A percentile compares a stretch with the other conserved stretches of the same genome.
Conservation (phyloP, 305 asterid species). For the Petunia hybrid region DNA sequence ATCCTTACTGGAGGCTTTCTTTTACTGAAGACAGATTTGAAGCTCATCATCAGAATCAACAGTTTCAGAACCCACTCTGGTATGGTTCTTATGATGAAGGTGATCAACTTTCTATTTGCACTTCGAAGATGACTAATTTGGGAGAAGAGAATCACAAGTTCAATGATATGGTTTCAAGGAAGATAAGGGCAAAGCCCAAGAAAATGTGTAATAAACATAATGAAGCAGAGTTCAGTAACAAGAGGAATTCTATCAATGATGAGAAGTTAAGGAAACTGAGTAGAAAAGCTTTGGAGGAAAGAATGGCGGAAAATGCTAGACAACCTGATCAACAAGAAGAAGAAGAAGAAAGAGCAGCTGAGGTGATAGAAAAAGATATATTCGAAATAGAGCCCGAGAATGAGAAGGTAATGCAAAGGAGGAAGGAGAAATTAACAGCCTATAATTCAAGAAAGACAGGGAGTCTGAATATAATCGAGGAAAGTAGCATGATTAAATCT, state of each 20-base stretch:
- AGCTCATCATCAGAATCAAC: conserved; percentile 26
- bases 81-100: conserved; percentile 45
- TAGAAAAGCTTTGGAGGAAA: conserved; percentile 37
- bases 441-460: conserved; percentile 34
- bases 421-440: conserved; percentile 34
- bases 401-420: conserved; percentile 28
- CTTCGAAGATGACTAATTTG: conserved; percentile 29
- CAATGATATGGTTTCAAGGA: conserved; percentile 43
- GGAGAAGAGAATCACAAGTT: conserved; percentile 42
- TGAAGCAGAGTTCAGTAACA: conserved; percentile 36
- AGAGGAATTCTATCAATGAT: conserved; percentile 32
- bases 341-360: conserved; percentile 27
- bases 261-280: conserved; percentile 38
- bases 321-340: conserved; percentile 34
- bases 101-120: conserved; percentile 41
- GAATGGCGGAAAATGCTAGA: conserved; percentile 34
- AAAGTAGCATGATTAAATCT: conserved; percentile 36
- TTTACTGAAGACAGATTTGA: conserved; percentile 51
- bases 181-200: conserved; percentile 42
- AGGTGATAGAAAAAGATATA: conserved; percentile 40
- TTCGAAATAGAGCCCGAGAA: conserved; percentile 42
- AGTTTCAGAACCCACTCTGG: conserved; percentile 46
- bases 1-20: conserved; percentile 68
- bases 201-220: conserved; percentile 28
- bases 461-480: conserved; percentile 36